Evolutionary conservation across 768 basidiomycete species (phyloP), one percentile per base, ranked within the genome.

Genomic region (Tricholoma sp.): DNA sequence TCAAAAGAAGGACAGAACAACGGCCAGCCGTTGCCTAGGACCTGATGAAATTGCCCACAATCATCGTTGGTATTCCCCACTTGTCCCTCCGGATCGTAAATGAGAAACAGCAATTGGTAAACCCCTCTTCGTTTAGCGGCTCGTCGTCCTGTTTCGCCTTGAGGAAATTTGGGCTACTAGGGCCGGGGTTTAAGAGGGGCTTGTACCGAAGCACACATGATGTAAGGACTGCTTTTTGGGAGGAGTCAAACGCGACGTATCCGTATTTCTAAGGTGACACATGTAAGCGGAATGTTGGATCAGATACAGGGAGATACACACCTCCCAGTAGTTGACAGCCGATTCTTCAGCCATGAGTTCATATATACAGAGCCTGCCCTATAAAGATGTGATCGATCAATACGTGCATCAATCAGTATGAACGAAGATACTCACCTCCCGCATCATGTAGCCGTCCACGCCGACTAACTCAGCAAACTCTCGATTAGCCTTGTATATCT

Each of bases 341-440:
- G 87, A 89, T 67, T 96, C 94, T 70, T 99, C 96, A 1, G 94
- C 90, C 95, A 99, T 97, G 50, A 98, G 81, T 70, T 98, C 96
- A 71, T 97, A 98, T 55, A 99, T 97, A 66, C 94, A 96, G 20
- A 97, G 72, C 34, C 92, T 88, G 3, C 96, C 96, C 79, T 92
- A 50, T 24, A 4, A 24, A 24, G 24, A n/a, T 31, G 24, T 7
- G 3, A 13, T 15, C 4, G 15, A 2, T 24, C 24, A 10, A 36
- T 7, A 36, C 15, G 33, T 37, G 12, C 11, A 6, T 45, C 44
- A 15, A 12, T 24, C 44, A 4, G 24, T 24, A 24, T 24, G 41
- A 15, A 13, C 12, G 13, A 50, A 24, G 24, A 73, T 80, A 73
- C 83, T 62, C 63, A 88, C 89, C 57, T 94, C 93, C 15, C 90